A percentile compares a stretch with the other conserved stretches of the same genome.
Evolutionary conservation across 2,329 filamentous ascomycete genomes (phyloP).

Genomic region (Hortaea werneckii): DNA sequence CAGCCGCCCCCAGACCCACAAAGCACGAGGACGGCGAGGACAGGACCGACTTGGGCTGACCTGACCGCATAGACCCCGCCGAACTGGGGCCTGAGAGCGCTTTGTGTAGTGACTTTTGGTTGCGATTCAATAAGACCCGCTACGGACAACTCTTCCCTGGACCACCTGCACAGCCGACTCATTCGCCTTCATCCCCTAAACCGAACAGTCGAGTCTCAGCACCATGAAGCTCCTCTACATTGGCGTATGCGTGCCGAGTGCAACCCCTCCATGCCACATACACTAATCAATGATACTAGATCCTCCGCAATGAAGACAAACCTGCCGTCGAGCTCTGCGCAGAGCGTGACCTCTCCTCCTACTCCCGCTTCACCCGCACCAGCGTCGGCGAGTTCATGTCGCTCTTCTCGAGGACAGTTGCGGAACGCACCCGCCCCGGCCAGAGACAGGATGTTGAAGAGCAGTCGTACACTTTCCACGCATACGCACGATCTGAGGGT

Average conservation of each 20-base stretch:
- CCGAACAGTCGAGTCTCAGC: slow-evolving; percentile 4
- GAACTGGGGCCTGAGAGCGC: background rate
- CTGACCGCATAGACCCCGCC: slow-evolving; percentile 1
- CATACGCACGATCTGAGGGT: slow-evolving; percentile 36
- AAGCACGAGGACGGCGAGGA: background rate
- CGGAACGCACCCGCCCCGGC: slow-evolving; percentile 71
- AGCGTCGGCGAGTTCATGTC: slow-evolving; percentile 64
- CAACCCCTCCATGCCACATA: background rate
- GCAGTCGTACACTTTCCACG: slow-evolving; percentile 57
- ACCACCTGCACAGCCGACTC: background rate
- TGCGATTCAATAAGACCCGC: too few relatives aligned
- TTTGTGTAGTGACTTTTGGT: background rate
- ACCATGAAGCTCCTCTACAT: slow-evolving; percentile 84
- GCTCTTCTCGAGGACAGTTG: slow-evolving; percentile 77
- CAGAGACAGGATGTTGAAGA: slow-evolving; percentile 70
- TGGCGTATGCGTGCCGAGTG: slow-evolving; percentile 49
- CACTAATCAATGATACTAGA: slow-evolving; percentile 37
- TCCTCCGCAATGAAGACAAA: slow-evolving; percentile 69
- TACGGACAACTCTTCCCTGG: background rate
- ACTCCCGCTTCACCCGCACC: slow-evolving; percentile 65
- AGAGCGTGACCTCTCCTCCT: slow-evolving; percentile 68
- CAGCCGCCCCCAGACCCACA: background rate
- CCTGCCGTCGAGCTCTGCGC: slow-evolving; percentile 66
- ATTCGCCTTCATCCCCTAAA: too few relatives aligned
- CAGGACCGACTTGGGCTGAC: background rate